Evolutionary conservation across 305 asterid species (phyloP).

Genomic region (Rubia balearica): DNA sequence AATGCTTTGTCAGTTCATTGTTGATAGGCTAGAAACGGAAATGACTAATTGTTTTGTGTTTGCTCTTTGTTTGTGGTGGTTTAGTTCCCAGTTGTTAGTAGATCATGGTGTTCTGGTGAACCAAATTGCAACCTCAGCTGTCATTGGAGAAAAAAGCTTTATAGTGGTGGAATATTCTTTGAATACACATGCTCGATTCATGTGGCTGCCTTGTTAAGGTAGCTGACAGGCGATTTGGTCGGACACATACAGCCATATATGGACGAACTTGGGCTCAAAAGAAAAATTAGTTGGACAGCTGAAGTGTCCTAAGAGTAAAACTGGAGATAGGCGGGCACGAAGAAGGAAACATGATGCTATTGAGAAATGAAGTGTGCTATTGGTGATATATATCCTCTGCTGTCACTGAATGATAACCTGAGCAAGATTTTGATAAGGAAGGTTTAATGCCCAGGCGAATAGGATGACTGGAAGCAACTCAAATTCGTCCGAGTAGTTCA

Average conservation of each 20-base stretch:
- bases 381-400: not conserved
- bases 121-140: slow-evolving; percentile 64
- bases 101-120: too few species aligned
- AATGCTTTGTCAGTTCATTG: not conserved
- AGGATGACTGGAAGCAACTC: not conserved
- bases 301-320: slow-evolving; percentile 45
- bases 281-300: slow-evolving; percentile 20
- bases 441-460: too few species aligned
- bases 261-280: slow-evolving; percentile 88
- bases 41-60: not conserved
- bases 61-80: not conserved
- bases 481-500: not conserved
- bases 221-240: slow-evolving; percentile 37
- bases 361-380: not conserved
- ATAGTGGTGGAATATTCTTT: slow-evolving; percentile 82
- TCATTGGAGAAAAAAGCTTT: slow-evolving; percentile 46
- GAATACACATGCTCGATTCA: slow-evolving; percentile 75
- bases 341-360: not conserved
- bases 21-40: not conserved
- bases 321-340: slow-evolving; percentile 1
- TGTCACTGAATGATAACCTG: not conserved
- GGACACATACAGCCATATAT: slow-evolving; percentile 76
- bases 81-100: slow-evolving; percentile 87
- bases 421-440: not conserved
- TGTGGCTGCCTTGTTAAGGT: slow-evolving; percentile 63